Evolutionary conservation across 75 land plant genomes (phyloP).

Genomic region (Picea sitchensis): DNA sequence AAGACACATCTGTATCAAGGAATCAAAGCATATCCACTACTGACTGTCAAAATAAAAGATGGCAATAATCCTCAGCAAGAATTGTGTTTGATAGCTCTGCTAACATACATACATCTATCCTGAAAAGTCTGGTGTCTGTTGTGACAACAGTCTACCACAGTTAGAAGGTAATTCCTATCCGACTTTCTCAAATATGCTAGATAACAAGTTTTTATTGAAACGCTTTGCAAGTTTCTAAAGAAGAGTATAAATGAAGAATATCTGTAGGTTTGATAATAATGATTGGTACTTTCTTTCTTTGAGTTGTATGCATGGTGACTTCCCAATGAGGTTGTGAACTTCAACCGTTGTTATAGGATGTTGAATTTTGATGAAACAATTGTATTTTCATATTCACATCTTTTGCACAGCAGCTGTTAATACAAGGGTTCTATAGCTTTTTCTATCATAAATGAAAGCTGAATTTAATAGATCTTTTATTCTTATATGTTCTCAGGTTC

Average conservation of each 20-base stretch:
- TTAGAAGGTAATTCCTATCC: background rate
- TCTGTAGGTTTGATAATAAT: background rate
- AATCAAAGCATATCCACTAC: too few relatives aligned
- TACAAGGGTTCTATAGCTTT: background rate
- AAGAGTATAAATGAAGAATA: background rate
- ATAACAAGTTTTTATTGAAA: background rate
- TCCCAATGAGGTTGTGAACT: background rate
- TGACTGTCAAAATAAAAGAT: too few relatives aligned
- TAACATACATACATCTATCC: background rate
- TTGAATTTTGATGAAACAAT: background rate
- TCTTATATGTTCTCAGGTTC: slow-evolving; percentile 50
- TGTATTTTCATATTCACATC: background rate
- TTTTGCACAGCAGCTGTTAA: background rate
- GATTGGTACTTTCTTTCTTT: background rate
- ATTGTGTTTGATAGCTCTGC: too few relatives aligned
- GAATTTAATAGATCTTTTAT: background rate
- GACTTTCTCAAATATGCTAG: background rate
- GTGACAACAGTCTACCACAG: background rate
- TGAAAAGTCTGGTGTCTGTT: background rate
- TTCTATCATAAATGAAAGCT: background rate
- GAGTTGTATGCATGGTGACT: too few relatives aligned
- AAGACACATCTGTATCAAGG: too few relatives aligned
- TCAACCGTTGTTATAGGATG: background rate
- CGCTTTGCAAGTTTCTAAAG: background rate
- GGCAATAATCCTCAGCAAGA: too few relatives aligned